Evolutionary conservation across 768 basidiomycete genomes (phyloP).

Genomic region (Sarcomyxa edulis): DNA sequence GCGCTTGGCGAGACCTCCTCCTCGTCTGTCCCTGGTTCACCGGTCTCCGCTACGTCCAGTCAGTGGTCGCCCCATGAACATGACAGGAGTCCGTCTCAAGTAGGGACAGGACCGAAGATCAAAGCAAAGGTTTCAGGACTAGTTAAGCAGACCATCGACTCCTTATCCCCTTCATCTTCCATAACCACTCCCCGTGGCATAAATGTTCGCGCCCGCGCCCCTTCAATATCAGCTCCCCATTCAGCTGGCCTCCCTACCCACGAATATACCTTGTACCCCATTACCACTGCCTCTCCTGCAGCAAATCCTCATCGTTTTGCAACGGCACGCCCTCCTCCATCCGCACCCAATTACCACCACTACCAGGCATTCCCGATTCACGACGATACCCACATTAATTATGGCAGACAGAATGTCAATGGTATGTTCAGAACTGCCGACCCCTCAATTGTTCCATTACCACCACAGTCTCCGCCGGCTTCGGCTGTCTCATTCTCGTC

Average conservation of each 20-base stretch:
- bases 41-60: slow-evolving; percentile 7
- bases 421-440: slow-evolving; percentile 40
- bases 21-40: slow-evolving; percentile 15
- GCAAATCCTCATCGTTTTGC: slow-evolving; percentile 56
- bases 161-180: slow-evolving; percentile 15
- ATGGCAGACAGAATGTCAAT: slow-evolving; percentile 10
- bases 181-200: slow-evolving; percentile 22
- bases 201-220: slow-evolving; percentile 26
- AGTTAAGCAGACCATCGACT: slow-evolving; percentile 27
- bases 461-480: slow-evolving; percentile 65
- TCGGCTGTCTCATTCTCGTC: slow-evolving; percentile 77
- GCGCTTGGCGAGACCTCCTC: slow-evolving; percentile 22
- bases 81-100: slow-evolving; percentile 15
- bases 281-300: slow-evolving; percentile 48
- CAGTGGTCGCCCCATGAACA: not conserved
- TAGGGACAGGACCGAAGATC: slow-evolving; percentile 25
- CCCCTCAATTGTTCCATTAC: slow-evolving; percentile 51
- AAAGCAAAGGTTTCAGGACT: slow-evolving; percentile 58
- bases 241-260: slow-evolving; percentile 17
- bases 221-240: slow-evolving; percentile 29
- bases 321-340: slow-evolving; percentile 26
- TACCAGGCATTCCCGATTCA: slow-evolving; percentile 24
- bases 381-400: slow-evolving; percentile 7
- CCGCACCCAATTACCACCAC: slow-evolving; percentile 21
- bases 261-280: slow-evolving; percentile 39